Evolutionary conservation across 2,329 filamentous ascomycete species (phyloP).

Genomic region (Intubia oerlemansii): DNA sequence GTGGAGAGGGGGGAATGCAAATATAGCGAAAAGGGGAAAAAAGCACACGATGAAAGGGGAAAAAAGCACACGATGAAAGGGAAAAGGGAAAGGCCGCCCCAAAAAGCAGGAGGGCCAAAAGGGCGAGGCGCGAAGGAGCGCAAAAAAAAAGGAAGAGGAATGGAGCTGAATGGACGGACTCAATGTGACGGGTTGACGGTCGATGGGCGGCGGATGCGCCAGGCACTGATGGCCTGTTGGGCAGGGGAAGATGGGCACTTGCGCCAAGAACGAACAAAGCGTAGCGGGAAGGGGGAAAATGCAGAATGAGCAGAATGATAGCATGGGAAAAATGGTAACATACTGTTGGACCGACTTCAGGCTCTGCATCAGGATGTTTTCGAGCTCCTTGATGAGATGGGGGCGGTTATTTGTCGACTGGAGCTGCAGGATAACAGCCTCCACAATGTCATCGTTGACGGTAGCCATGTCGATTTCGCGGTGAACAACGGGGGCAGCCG

Average conservation of each 20-base stretch:
- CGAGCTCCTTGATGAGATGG: slow-evolving; percentile 86
- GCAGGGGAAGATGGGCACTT: too few species aligned
- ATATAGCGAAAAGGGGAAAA: neutral
- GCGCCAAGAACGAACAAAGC: neutral
- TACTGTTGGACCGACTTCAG: slow-evolving; percentile 84
- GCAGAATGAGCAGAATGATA: neutral
- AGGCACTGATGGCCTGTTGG: too few species aligned
- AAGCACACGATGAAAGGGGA: too few species aligned
- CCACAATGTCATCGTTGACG: slow-evolving; percentile 89
- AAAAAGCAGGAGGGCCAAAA: too few species aligned
- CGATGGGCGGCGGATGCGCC: too few species aligned
- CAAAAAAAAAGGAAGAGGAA: too few species aligned
- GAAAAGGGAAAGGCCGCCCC: too few species aligned
- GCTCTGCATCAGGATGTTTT: slow-evolving; percentile 51
- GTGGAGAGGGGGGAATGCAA: neutral
- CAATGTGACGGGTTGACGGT: too few species aligned
- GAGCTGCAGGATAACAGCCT: slow-evolving; percentile 71
- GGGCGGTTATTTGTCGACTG: slow-evolving; percentile 81
- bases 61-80: too few species aligned
- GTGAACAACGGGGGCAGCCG: neutral
- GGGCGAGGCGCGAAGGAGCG: too few species aligned
- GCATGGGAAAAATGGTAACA: slow-evolving; percentile 16
- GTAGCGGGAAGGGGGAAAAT: neutral
- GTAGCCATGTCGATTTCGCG: slow-evolving; percentile 53
- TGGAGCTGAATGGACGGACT: too few species aligned